A percentile compares a stretch with the other conserved stretches of the same genome.
Conservation (phyloP, 345 rosid species). For the Lepidium africanum region DNA sequence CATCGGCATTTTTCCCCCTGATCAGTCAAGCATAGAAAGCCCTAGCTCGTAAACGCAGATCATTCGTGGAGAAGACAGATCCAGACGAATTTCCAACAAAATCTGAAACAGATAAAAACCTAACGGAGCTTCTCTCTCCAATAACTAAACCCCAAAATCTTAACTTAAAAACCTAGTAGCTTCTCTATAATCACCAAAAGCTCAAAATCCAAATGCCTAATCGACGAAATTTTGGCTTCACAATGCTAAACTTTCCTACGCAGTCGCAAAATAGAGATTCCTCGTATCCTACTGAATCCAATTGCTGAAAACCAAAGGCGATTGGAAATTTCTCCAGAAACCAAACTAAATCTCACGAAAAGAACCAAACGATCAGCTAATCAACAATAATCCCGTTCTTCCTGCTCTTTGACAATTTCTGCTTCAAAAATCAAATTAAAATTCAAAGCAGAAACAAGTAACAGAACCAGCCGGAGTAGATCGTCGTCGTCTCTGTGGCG, state of each 20-base stretch:
- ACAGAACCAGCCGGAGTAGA: not conserved
- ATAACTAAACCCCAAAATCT: constrained; percentile 30
- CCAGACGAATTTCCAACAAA: constrained; percentile 3
- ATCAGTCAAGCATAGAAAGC: constrained; percentile 42
- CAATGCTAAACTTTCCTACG: constrained; percentile 15
- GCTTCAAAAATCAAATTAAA: not conserved
- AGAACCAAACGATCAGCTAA: constrained; percentile 25
- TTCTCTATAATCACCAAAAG: not conserved
- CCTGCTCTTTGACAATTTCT: not conserved
- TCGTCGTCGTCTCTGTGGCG: constrained; percentile 19
- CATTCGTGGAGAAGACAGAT: constrained; percentile 22
- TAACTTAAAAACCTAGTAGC: constrained; percentile 19
- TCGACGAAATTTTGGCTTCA: not conserved
- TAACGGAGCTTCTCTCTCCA: constrained; percentile 7
- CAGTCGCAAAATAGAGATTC: constrained; percentile 8
- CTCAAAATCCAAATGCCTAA: constrained; percentile 10
- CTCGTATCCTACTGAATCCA: constrained; percentile 16
- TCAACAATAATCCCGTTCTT: constrained; percentile 2
- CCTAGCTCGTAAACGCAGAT: constrained; percentile 21
- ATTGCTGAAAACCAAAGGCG: constrained; percentile 6
- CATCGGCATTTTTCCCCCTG: constrained; percentile 54
- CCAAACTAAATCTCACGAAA: constrained; percentile 17
- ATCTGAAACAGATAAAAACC: not conserved
- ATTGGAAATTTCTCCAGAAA: constrained; percentile 10
- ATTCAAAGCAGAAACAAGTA: constrained; percentile 9